A percentile compares a stretch with the other conserved stretches of the same genome.
These are phyloP conservation scores for Castanea sativa DNA, from an alignment of 306 rosid genomes.

Conservation along the genomic window DNA sequence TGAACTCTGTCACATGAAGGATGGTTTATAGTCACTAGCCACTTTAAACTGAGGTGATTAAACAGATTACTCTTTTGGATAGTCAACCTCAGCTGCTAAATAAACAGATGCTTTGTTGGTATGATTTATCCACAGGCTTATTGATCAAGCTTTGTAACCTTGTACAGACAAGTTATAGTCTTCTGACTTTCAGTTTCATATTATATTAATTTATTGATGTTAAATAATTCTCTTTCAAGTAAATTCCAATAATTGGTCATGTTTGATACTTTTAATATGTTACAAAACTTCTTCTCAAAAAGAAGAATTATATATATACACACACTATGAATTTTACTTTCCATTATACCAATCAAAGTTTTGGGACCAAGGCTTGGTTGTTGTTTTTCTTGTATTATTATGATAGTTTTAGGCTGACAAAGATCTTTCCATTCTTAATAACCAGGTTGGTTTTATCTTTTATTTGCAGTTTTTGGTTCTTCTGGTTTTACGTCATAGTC, in stretches of 20 bases:
- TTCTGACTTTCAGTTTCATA: neutral
- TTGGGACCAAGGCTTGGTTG: too few species aligned
- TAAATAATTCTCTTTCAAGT: neutral
- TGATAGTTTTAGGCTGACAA: neutral
- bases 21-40: neutral
- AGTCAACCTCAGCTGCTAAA: neutral
- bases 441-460: conserved; percentile 6
- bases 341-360: neutral
- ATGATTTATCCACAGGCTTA: neutral
- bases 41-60: neutral
- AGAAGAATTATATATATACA: too few species aligned
- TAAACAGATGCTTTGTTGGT: neutral
- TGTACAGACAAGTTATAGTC: neutral
- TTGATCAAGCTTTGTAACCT: neutral
- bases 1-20: neutral
- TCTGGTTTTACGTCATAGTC: conserved; percentile 67
- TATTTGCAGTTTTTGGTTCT: conserved; percentile 65
- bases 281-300: neutral
- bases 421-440: neutral
- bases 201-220: neutral
- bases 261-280: neutral
- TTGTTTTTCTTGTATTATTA: neutral
- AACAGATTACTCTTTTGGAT: neutral
- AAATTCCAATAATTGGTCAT: neutral
- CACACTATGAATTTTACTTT: neutral